Base-by-base conservation (phyloP, 768 basidiomycete species). In the Rhodotorula toruloides region DNA sequence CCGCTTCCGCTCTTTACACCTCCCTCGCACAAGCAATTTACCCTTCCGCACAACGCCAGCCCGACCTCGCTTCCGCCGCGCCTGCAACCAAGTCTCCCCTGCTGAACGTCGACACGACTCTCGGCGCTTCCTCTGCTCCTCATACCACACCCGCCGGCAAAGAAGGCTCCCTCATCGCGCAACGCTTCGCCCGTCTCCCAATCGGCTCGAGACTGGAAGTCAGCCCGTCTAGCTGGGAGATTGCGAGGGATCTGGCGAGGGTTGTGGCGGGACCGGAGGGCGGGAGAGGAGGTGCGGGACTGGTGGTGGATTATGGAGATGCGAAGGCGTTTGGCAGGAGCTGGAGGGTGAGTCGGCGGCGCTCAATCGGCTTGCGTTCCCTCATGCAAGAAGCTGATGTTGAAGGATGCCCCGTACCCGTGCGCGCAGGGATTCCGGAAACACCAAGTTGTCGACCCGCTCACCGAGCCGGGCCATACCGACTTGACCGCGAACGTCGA, bases 401-500 rank as follows among this genome's bases (percentile, higher is more conserved):
- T 42, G 21, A 16, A 12, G 22, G 13, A 0, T 49, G 31, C 22
- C 4, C 31, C 11, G 14, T 43, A 8, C 19, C 34, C 9, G 36
- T 27, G 22, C 25, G 58, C 13, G 27, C 53, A 97, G 93, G 96
- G 88, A 0, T 97, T 99, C 82, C 87, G 87, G 77, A 81, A 85
- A 29, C 96, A 98, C 75, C 82, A 86, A 63, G 84, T 91, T 21
- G 87, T 89, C 2, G 87, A 93, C 76, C 81, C 89, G 7, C 94
- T 98, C 74, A 81, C 87, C 58, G 79, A 82, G 16, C 92, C 93
- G 0, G 96, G 96, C 25, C 82, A 88, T 47, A 87, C 89, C 47
- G 96, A 99, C 77, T 79, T 98, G 53, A 99, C 96, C 0, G 86
- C 88, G n/a, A 96, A 98, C 74, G 94, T 99, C 54, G 93, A 99